phyloP scores from a whole-genome alignment of 2,329 filamentous ascomycete genomes.

The Pseudogymnoascus sp. region DNA sequence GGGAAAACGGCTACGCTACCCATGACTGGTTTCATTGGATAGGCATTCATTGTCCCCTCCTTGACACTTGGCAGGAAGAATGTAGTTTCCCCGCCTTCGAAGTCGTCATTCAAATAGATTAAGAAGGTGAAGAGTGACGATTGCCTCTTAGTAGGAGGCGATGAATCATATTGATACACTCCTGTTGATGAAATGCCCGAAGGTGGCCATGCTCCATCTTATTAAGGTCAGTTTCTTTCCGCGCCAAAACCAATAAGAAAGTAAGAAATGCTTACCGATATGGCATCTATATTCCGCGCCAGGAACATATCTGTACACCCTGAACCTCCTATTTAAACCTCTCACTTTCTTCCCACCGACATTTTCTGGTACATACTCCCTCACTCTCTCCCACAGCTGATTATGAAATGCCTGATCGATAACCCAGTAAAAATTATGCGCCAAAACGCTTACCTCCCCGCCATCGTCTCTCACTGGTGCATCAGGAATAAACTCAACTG shows the following conservation, averaged over 20 bases:
- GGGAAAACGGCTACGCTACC: conserved; percentile 62
- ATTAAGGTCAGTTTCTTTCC: conserved; percentile 11
- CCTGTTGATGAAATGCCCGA: conserved; percentile 48
- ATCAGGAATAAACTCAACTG: conserved; percentile 58
- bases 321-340: conserved; percentile 61
- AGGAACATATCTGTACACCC: conserved; percentile 65
- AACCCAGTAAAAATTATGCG: conserved; percentile 70
- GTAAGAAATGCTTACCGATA: conserved; percentile 36
- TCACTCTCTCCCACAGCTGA: conserved; percentile 53
- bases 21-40: conserved; percentile 60
- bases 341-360: conserved; percentile 50
- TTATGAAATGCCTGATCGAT: conserved; percentile 56
- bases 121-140: conserved; percentile 63
- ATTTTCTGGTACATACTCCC: conserved; percentile 45
- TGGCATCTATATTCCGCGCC: conserved; percentile 65
- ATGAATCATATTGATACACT: conserved; percentile 57
- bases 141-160: conserved; percentile 49
- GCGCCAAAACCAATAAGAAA: not conserved
- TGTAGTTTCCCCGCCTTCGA: conserved; percentile 62
- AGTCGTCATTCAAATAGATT: conserved; percentile 64
- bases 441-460: conserved; percentile 52
- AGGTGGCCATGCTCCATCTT: conserved; percentile 63
- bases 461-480: conserved; percentile 58
- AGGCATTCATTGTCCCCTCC: conserved; percentile 61
- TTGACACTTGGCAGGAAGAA: conserved; percentile 58